Evolutionary conservation across 768 basidiomycete genomes (phyloP), one percentile per base, ranked within the genome.

Genomic region (Boletus subcaerulescens): DNA sequence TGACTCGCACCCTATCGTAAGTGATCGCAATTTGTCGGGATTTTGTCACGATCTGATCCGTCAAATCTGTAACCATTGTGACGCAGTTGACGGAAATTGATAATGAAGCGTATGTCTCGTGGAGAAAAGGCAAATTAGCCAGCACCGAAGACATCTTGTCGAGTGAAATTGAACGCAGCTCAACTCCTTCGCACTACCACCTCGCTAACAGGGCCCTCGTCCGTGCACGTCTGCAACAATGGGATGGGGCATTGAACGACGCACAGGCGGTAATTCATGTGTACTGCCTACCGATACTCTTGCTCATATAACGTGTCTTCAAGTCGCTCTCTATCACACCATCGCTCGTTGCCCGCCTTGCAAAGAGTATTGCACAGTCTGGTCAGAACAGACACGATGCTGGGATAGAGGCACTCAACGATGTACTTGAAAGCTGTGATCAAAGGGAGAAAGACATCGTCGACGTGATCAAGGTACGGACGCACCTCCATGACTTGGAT

Each of bases 201-300:
- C 38, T 53, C 29, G 57, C 57, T 13, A 63, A 57, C n/a, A 42
- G 63, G 22, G 57, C 63, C 15, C 42, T 64, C 8, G 14, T 64
- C 15, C 60, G 57, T 9, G 44, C 45, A 14, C 60, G 46, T 5
- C 17, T 55, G 22, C 20, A 18, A 26, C 41, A 50, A n/a, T 62
- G 57, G 53, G 48, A 48, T 20, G 40, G 8, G 8, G 63, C 63
- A 18, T 35, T 60, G 32, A 44, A 59, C 1, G 63, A 64, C 12
- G 53, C 48, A 17, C 45, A 63, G 4, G 15, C 14, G 50, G 63
- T 65, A 55, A 36, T 0, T 43, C 12, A 1, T 1, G 32, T 44
- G 9, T 38, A 20, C 36, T 29, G 12, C 13, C 15, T 33, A 2
- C 17, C 3, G 15, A 8, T 13, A 43, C 5, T 15, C 15, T 42